Evolutionary conservation across 257 asterid species (phyloP).

Genomic region (Rhazya stricta): DNA sequence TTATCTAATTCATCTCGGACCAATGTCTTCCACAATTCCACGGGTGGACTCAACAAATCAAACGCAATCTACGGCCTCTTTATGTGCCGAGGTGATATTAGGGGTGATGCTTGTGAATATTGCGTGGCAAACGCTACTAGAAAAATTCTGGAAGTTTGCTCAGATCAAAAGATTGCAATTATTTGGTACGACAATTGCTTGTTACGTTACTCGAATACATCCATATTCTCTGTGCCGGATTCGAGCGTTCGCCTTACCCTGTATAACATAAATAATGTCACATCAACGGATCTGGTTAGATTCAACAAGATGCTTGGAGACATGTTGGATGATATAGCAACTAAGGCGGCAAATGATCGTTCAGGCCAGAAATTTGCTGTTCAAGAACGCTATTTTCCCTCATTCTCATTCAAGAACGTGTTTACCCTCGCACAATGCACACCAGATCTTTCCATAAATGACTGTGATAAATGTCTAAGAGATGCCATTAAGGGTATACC

Average conservation of each 20-base stretch:
- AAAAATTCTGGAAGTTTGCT: constrained; percentile 15
- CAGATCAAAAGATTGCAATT: constrained; percentile 20
- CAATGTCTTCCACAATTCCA: constrained; percentile 27
- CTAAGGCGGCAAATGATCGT: constrained; percentile 1
- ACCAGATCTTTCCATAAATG: constrained; percentile 18
- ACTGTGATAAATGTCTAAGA: constrained; percentile 20
- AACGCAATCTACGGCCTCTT: constrained; percentile 19
- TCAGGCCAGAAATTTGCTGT: constrained; percentile 16
- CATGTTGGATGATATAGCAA: not conserved
- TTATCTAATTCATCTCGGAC: constrained; percentile 15
- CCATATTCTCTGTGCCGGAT: not conserved
- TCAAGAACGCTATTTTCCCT: not conserved
- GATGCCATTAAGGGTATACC: not conserved
- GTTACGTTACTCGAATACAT: constrained; percentile 26
- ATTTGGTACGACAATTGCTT: constrained; percentile 19
- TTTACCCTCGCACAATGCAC: constrained; percentile 26
- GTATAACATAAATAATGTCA: too few relatives aligned
- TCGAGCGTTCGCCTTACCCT: too few relatives aligned
- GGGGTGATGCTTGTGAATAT: constrained; percentile 18
- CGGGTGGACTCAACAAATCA: constrained; percentile 14
- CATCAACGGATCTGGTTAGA: too few relatives aligned
- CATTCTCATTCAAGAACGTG: not conserved
- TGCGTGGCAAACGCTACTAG: constrained; percentile 11
- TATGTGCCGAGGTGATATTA: constrained; percentile 32
- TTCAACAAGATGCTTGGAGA: not conserved